A percentile compares a stretch with the other conserved stretches of the same genome.
Evolutionary conservation across 164 flowering plant species (phyloP).

Genomic region (Stephania japonica): DNA sequence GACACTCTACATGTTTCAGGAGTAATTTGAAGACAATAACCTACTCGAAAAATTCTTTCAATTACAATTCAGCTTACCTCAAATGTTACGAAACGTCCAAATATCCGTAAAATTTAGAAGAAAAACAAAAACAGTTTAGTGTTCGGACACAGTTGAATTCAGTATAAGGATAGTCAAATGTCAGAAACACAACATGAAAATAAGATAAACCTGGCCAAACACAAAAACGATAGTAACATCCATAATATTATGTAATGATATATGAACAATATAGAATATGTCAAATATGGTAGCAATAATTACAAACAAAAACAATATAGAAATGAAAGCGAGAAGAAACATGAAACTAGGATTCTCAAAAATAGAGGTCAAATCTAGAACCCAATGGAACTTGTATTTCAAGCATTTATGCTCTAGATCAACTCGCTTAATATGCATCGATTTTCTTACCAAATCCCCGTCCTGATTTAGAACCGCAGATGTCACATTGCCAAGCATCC

Average conservation of each 20-base stretch:
- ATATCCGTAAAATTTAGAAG: background rate
- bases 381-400: background rate
- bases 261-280: too few relatives aligned
- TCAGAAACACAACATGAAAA: background rate
- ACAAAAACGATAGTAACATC: background rate
- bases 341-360: background rate
- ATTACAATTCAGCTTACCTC: background rate
- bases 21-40: background rate
- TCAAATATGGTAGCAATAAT: background rate
- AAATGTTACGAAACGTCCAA: background rate
- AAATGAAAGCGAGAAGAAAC: background rate
- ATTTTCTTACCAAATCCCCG: conserved; percentile 58
- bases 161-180: background rate
- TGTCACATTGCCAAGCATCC: conserved; percentile 78
- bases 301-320: background rate
- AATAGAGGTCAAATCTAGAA: too few relatives aligned
- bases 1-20: too few relatives aligned
- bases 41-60: background rate
- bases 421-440: background rate
- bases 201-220: background rate
- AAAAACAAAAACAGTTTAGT: background rate
- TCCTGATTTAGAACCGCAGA: conserved; percentile 46
- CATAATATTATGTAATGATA: background rate
- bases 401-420: background rate
- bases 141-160: background rate